phyloP scores from a whole-genome alignment of 495 filamentous ascomycete species.

The Pseudoneurospora amorphoporcata region DNA sequence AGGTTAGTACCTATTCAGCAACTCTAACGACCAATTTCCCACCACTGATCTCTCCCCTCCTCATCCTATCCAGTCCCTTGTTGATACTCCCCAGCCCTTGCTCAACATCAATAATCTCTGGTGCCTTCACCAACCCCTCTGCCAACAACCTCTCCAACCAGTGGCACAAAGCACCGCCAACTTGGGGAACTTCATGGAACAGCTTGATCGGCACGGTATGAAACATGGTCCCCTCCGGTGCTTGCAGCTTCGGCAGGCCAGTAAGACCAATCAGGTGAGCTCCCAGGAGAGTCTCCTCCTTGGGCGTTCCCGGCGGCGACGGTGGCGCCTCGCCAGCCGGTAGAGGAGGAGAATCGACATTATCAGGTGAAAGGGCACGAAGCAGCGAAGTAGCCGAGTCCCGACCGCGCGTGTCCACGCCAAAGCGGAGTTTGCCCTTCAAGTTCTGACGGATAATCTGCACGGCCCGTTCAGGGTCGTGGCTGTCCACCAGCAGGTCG shows the following conservation, averaged over 20 bases:
- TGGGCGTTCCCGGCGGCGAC: constrained; percentile 15
- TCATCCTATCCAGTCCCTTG: constrained; percentile 47
- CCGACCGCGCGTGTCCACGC: constrained; percentile 49
- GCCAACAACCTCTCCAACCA: constrained; percentile 53
- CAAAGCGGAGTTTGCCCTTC: constrained; percentile 46
- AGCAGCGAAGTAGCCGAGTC: constrained; percentile 46
- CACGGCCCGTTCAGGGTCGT: constrained; percentile 47
- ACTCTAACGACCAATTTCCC: constrained; percentile 46
- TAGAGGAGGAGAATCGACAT: neutral
- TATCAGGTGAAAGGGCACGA: constrained; percentile 28
- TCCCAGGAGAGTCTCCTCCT: constrained; percentile 14
- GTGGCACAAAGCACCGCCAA: constrained; percentile 44
- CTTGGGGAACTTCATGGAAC: constrained; percentile 48
- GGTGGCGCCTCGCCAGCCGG: constrained; percentile 2
- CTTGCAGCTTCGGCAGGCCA: constrained; percentile 45
- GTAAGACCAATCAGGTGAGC: constrained; percentile 53
- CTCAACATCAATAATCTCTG: constrained; percentile 47
- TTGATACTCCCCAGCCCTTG: constrained; percentile 54
- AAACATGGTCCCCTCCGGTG: constrained; percentile 28
- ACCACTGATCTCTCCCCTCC: constrained; percentile 45
- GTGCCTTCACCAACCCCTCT: constrained; percentile 35
- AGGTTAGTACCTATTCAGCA: neutral
- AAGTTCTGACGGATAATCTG: constrained; percentile 49
- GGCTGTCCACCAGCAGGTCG: constrained; percentile 52
- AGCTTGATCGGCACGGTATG: constrained; percentile 61